A percentile compares a stretch with the other conserved stretches of the same genome.
phyloP scores from a whole-genome alignment of 1,284 basidiomycete species.

The Sphaerobolus stellatus region DNA sequence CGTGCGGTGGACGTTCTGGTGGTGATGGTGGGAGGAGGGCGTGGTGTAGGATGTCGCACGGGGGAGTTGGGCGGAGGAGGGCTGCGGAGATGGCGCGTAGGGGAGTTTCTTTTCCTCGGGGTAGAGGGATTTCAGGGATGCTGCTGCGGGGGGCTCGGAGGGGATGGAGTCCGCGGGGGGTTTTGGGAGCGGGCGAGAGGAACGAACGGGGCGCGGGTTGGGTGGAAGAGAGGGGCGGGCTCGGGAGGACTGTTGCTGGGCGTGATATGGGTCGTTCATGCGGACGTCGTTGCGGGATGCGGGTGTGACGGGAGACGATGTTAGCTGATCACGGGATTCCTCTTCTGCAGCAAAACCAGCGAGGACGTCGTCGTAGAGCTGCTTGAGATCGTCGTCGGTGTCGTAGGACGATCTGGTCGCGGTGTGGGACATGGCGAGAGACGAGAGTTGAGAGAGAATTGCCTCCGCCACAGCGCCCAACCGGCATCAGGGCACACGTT shows the following conservation, averaged over 20 bases:
- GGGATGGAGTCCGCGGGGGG: neutral
- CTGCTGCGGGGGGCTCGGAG: neutral
- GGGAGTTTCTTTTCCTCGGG: conserved; percentile 3
- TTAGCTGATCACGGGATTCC: neutral
- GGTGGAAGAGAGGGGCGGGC: neutral
- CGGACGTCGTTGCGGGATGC: too few species aligned
- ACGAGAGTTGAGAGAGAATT: too few species aligned
- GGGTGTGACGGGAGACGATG: neutral
- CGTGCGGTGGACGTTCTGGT: neutral
- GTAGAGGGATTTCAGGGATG: conserved; percentile 1
- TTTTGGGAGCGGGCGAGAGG: conserved; percentile 5
- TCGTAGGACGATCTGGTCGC: neutral
- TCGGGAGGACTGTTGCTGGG: neutral
- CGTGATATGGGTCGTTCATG: too few species aligned
- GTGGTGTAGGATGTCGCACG: neutral
- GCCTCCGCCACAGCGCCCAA: too few species aligned
- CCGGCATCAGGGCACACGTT: too few species aligned
- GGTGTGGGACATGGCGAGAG: conserved; percentile 1
- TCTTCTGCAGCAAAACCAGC: conserved; percentile 55
- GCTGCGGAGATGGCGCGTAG: neutral
- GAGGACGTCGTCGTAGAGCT: conserved; percentile 71
- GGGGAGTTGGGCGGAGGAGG: neutral
- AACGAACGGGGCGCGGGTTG: neutral
- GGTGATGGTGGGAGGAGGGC: neutral
- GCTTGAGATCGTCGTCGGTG: conserved; percentile 62